Conservation (phyloP, 371 early-diverging fungal genomes). For the Coemansia sp. region DNA sequence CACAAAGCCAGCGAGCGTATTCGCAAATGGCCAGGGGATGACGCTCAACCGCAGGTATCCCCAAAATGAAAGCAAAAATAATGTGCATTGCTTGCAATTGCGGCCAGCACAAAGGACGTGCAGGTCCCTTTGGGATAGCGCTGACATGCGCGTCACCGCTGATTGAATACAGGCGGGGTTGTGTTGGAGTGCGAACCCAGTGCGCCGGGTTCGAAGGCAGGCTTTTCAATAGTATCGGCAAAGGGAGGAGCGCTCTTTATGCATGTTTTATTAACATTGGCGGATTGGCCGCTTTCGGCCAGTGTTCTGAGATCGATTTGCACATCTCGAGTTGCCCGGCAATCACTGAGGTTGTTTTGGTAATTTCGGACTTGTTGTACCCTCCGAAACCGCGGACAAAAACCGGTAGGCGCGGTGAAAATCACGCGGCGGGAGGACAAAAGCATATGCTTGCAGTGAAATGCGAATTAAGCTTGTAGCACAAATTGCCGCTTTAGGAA, state of each 20-base stretch:
- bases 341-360: constrained; percentile 7
- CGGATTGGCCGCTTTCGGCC: not conserved
- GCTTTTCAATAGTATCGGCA: not conserved
- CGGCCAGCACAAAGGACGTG: no score
- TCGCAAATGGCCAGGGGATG: no score
- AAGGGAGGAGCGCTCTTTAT: not conserved
- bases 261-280: constrained; percentile 7
- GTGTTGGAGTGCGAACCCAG: not conserved
- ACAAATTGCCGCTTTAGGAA: constrained; percentile 2
- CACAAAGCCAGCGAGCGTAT: no score
- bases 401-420: not conserved
- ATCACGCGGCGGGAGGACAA: not conserved
- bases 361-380: constrained; percentile 2
- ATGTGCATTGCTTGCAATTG: no score
- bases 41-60: no score
- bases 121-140: not conserved
- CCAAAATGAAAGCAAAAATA: no score
- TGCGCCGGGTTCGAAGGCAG: not conserved
- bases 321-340: constrained; percentile 1
- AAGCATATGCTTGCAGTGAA: not conserved
- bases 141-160: not conserved
- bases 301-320: constrained; percentile 7
- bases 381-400: not conserved
- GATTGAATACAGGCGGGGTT: no score
- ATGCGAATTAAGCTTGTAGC: constrained; percentile 3